A percentile compares a stretch with the other conserved stretches of the same genome.
These are phyloP conservation scores for Incumbomyces lentus DNA, from an alignment of 2,329 filamentous ascomycete species.

Conservation along the genomic window DNA sequence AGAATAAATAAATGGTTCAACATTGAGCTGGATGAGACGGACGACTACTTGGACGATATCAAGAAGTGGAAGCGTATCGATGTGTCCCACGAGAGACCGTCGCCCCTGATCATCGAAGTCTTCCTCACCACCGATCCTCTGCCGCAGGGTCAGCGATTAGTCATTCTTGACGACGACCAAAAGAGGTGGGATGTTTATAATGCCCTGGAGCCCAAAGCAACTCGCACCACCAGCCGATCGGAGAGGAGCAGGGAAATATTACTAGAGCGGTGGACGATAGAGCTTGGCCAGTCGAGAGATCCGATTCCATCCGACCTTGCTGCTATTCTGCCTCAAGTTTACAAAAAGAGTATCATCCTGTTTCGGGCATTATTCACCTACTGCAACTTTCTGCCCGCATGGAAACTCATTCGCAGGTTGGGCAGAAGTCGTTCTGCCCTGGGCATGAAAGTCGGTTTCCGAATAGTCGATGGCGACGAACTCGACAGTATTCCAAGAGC, in stretches of 20 bases:
- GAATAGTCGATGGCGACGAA: slow-evolving; percentile 55
- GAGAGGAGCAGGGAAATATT: slow-evolving; percentile 57
- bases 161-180: slow-evolving; percentile 76
- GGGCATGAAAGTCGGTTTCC: slow-evolving; percentile 64
- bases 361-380: slow-evolving; percentile 82
- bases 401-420: slow-evolving; percentile 69
- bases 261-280: slow-evolving; percentile 82
- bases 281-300: slow-evolving; percentile 56
- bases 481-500: slow-evolving; percentile 40
- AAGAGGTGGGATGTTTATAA: slow-evolving; percentile 90
- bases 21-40: slow-evolving; percentile 84
- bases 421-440: slow-evolving; percentile 57
- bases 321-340: slow-evolving; percentile 68
- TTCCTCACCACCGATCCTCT: slow-evolving; percentile 73
- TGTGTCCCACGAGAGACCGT: slow-evolving; percentile 64
- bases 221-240: slow-evolving; percentile 23
- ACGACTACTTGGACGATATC: slow-evolving; percentile 73
- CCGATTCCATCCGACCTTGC: slow-evolving; percentile 35
- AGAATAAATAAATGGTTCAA: slow-evolving; percentile 90
- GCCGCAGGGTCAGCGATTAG: slow-evolving; percentile 74
- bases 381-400: slow-evolving; percentile 71
- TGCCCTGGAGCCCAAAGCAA: slow-evolving; percentile 51
- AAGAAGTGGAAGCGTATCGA: slow-evolving; percentile 72
- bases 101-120: slow-evolving; percentile 79
- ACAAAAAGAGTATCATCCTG: slow-evolving; percentile 93